phyloP scores from a whole-genome alignment of 129 eudicot species.

The Rutidosis leptorrhynchoides region DNA sequence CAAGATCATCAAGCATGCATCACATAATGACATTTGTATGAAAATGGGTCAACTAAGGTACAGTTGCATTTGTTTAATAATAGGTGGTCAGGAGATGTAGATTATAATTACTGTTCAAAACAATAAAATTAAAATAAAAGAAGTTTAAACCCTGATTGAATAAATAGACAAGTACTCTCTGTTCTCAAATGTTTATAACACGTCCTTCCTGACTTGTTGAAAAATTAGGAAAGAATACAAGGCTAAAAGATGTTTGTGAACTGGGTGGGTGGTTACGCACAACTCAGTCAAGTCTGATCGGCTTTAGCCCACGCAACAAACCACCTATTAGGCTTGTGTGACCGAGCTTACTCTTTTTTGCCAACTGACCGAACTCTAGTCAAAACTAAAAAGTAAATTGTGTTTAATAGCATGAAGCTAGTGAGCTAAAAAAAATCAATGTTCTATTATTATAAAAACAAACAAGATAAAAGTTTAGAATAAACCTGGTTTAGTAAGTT shows the following conservation, averaged over 20 bases:
- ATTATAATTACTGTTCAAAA: background rate
- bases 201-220: background rate
- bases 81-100: background rate
- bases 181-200: too few species aligned
- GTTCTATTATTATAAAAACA: too few species aligned
- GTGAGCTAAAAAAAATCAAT: background rate
- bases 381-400: conserved; percentile 4
- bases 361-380: conserved; percentile 8
- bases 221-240: background rate
- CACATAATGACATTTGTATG: conserved; percentile 6
- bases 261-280: background rate
- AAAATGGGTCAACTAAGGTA: background rate
- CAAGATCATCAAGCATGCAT: too few species aligned
- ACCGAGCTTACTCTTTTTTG: too few species aligned
- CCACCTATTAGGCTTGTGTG: too few species aligned
- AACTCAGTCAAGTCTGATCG: background rate
- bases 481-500: conserved; percentile 84
- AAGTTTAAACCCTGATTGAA: too few species aligned
- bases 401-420: conserved; percentile 10
- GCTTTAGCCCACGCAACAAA: background rate
- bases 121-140: too few species aligned
- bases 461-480: conserved; percentile 3
- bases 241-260: background rate
- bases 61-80: background rate
- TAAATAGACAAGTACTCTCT: background rate